These are phyloP conservation scores for Yamadazyma diddensiae DNA, from an alignment of 1,139 yeast species.

Conservation along the genomic window DNA sequence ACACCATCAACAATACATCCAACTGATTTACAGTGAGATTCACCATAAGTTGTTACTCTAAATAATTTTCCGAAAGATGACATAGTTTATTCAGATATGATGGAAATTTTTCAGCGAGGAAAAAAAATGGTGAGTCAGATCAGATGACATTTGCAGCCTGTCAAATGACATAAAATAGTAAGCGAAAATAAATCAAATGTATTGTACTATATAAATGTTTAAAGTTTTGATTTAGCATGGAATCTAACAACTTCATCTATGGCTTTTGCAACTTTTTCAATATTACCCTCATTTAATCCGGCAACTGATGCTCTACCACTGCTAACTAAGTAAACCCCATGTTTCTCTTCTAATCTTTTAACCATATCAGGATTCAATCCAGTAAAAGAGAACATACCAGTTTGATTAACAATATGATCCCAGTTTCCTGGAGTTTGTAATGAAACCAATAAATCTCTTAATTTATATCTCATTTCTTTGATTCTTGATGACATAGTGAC, in stretches of 20 bases:
- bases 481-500: constrained; percentile 87
- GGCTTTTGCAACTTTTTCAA: constrained; percentile 75
- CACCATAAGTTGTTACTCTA: constrained; percentile 92
- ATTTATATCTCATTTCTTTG: constrained; percentile 65
- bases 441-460: constrained; percentile 58
- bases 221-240: constrained; percentile 33
- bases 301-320: constrained; percentile 95
- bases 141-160: background rate
- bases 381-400: constrained; percentile 97
- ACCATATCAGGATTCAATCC: constrained; percentile 83
- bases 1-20: constrained; percentile 99
- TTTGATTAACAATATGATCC: constrained; percentile 89
- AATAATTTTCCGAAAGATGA: constrained; percentile 45
- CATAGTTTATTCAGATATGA: constrained; percentile 21
- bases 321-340: constrained; percentile 73
- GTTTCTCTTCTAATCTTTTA: constrained; percentile 68
- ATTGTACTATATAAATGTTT: constrained; percentile 4
- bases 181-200: background rate
- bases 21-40: constrained; percentile 96
- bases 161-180: background rate
- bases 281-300: constrained; percentile 81
- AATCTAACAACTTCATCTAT: constrained; percentile 72
- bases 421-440: constrained; percentile 85
- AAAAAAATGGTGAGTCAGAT: constrained; percentile 1
- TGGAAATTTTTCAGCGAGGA: constrained; percentile 4